Evolutionary conservation across 106 monocot species (phyloP).

Genomic region (Phalaenopsis aphrodite): DNA sequence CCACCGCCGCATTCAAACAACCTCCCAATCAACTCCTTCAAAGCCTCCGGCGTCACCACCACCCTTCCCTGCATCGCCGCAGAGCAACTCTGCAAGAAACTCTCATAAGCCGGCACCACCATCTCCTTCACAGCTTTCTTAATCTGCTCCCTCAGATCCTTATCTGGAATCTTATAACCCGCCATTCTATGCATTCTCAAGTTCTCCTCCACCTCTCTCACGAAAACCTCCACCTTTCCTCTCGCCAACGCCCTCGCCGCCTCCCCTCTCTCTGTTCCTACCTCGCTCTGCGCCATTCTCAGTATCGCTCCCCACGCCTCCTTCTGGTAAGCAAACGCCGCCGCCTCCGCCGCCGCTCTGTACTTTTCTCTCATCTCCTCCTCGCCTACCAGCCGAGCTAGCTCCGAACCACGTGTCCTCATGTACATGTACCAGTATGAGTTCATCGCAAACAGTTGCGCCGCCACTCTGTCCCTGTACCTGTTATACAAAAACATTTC

Average conservation of each 20-base stretch:
- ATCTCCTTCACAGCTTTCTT: slow-evolving; percentile 20
- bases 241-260: slow-evolving; percentile 8
- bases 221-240: slow-evolving; percentile 21
- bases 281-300: slow-evolving; percentile 7
- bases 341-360: slow-evolving; percentile 43
- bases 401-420: slow-evolving; percentile 35
- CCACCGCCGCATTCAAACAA: slow-evolving; percentile 22
- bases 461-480: slow-evolving; percentile 17
- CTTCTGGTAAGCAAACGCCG: slow-evolving; percentile 37
- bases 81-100: slow-evolving; percentile 16
- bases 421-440: slow-evolving; percentile 57
- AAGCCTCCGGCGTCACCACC: slow-evolving; percentile 18
- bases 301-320: slow-evolving; percentile 30
- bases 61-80: slow-evolving; percentile 2
- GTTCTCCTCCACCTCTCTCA: slow-evolving; percentile 20
- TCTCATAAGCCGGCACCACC: slow-evolving; percentile 30
- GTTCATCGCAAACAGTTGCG: slow-evolving; percentile 42
- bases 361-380: slow-evolving; percentile 27
- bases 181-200: slow-evolving; percentile 14
- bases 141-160: slow-evolving; percentile 42
- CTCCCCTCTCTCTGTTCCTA: not conserved
- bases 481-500: not conserved
- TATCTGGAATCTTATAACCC: slow-evolving; percentile 23
- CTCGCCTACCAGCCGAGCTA: slow-evolving; percentile 36
- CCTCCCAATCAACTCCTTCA: slow-evolving; percentile 13